Conservation (phyloP, 257 asterid genomes). For the Capsicum pubescens region DNA sequence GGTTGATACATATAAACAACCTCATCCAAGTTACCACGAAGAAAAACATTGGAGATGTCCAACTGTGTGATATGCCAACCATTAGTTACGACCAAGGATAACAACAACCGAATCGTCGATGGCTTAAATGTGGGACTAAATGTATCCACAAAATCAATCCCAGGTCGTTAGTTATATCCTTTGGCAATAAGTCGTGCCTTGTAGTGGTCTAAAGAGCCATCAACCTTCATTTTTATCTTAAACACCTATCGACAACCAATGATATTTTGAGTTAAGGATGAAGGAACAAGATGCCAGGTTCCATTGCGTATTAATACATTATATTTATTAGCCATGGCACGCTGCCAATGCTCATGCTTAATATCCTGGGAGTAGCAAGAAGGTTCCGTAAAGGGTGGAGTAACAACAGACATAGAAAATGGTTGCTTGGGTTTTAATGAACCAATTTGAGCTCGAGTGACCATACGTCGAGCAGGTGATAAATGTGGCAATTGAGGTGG, state of each 20-base stretch:
- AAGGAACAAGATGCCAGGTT: background rate
- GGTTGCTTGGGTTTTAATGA: background rate
- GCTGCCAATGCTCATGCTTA: background rate
- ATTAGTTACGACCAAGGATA: background rate
- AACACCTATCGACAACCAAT: background rate
- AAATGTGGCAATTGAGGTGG: background rate
- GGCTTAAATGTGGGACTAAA: background rate
- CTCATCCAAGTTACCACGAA: background rate
- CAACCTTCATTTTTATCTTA: background rate
- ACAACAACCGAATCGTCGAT: background rate
- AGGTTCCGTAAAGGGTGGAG: background rate
- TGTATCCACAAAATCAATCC: too few relatives aligned
- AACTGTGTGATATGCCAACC: background rate
- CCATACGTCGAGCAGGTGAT: background rate
- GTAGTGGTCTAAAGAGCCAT: background rate
- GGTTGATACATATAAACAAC: too few relatives aligned
- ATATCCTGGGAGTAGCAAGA: background rate
- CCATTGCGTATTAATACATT: background rate
- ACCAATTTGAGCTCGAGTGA: background rate
- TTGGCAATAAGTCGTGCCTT: background rate
- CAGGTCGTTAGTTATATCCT: background rate
- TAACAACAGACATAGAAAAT: background rate
- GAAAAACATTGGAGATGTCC: background rate
- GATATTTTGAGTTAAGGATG: background rate
- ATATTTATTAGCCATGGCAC: background rate